Evolutionary conservation across 2,329 filamentous ascomycete species (phyloP), one percentile per base, ranked within the genome.

Genomic region (Colletotrichum chrysophilum): DNA sequence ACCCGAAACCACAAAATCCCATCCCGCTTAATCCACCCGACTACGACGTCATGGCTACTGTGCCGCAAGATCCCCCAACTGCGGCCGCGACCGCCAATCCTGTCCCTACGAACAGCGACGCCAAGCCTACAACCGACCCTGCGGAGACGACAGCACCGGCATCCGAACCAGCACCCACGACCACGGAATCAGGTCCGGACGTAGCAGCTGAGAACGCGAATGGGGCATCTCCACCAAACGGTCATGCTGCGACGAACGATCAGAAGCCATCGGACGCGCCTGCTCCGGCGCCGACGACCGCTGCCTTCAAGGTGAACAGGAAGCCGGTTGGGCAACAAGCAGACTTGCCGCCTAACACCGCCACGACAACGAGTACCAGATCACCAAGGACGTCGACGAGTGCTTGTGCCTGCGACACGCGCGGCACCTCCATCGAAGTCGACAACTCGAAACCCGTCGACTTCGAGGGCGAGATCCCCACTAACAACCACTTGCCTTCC

Each of bases 391-490:
- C 73, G 12, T 69, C 76, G 18, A 68, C 76, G 32, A 66, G 69
- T 1, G 75, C 71, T 18, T 64, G 38, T 8, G 55, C 74, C n/a
- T 69, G 70, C 38, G 38, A 69, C 6, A 65, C 71, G 13, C 56
- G 69, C 26, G 67, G 80, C 5, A 78, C 76, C 5, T 79, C 81
- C 5, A 78, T 84, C 72, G 82, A 85, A 36, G 79, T 86, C 70
- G 85, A 87, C 79, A 82, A 83, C 52, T 79, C 84, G 58, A 84
- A 85, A 76, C 87, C 87, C 3, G 81, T 82, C 32, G 90, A 93
- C 78, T 92, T 93, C 79, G 85, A 88, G 12, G 91, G 91, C 77
- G 86, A 90, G 67, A 84, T 93, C 18, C 82, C 86, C 65, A 92
- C 88, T 13, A 89, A 88, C 80, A 87, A 93, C 79, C 86, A 89